Evolutionary conservation across 192 early-diverging fungal species (phyloP).

Genomic region (Phycomyces blakesleeanus): DNA sequence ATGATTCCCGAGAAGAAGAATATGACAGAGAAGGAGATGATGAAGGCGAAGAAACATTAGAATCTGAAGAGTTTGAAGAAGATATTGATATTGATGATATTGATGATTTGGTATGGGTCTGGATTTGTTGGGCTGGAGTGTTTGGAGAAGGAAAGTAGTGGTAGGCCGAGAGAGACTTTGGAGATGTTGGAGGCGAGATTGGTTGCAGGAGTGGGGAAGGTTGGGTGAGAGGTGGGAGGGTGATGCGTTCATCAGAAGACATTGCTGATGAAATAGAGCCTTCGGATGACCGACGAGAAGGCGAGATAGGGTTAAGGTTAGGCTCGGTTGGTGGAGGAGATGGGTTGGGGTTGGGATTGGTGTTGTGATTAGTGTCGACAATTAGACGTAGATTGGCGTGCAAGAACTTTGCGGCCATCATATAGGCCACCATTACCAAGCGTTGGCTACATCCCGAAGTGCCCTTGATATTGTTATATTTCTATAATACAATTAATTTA

Average conservation of each 20-base stretch:
- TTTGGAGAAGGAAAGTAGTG: too few relatives aligned
- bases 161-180: too few relatives aligned
- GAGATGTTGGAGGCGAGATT: too few relatives aligned
- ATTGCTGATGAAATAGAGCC: background rate
- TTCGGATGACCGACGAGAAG: background rate
- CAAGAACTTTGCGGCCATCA: slow-evolving; percentile 44
- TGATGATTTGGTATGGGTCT: background rate
- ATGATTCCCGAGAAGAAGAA: too few relatives aligned
- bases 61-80: too few relatives aligned
- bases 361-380: background rate
- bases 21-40: too few relatives aligned
- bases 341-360: background rate
- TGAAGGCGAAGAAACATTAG: too few relatives aligned
- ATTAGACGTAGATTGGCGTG: slow-evolving; percentile 26
- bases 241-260: background rate
- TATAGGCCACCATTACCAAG: slow-evolving; percentile 47
- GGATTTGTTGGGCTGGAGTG: too few relatives aligned
- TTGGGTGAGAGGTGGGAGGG: background rate
- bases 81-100: background rate
- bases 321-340: background rate
- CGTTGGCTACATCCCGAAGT: slow-evolving; percentile 44
- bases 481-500: slow-evolving; percentile 28
- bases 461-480: slow-evolving; percentile 41
- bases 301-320: background rate
- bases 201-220: too few relatives aligned